Base-by-base conservation (phyloP, 192 early-diverging fungal genomes). In the Coemansia sp. region DNA sequence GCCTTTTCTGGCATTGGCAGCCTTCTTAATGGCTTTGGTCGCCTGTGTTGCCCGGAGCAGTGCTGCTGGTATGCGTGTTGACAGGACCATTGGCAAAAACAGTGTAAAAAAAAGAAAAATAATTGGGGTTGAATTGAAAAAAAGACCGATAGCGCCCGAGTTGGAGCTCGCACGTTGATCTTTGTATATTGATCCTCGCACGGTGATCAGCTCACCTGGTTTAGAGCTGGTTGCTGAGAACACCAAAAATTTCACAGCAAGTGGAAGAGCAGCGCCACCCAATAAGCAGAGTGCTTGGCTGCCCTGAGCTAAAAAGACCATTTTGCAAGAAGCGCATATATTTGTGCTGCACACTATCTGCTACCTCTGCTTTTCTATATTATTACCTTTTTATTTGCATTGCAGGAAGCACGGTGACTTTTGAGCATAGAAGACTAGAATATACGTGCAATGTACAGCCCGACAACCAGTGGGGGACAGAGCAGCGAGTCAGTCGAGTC, bases 401-500 rank as follows among this genome's bases (percentile, higher is more conserved):
- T 31, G 28, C 28, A 31, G 28, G 5, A 31, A 31, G 28, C 28
- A 31, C 28, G 28, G 5, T 31, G 28, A 31, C 28, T 44, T 44
- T 17, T 11, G 3, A 54, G 52, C 21, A 28, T 14, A 53, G 10
- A 22, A 21, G 21, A 20, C 11, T 37, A 22, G 15, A 28, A 65
- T 75, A 67, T 63, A 75, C 64, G 60, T 37, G 40, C 15, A 28
- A 65, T 75, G 73, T 69, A 75, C 64, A 63, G 73, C 21, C 59
- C 73, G 37, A 52, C 73, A 28, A 34, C 51, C 57, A 68, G 69
- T 34, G 75, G 62, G 14, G 75, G 65, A 5, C 62, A 78, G 38
- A 78, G 70, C 57, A 62, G 64, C 60, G 75, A 78, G 21, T 69
- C 64, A 17, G 66, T 69, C 9, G 59, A 78, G 31, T 65, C 75